Evolutionary conservation across 2,329 filamentous ascomycete genomes (phyloP).

Genomic region (Fusarium chuoi): DNA sequence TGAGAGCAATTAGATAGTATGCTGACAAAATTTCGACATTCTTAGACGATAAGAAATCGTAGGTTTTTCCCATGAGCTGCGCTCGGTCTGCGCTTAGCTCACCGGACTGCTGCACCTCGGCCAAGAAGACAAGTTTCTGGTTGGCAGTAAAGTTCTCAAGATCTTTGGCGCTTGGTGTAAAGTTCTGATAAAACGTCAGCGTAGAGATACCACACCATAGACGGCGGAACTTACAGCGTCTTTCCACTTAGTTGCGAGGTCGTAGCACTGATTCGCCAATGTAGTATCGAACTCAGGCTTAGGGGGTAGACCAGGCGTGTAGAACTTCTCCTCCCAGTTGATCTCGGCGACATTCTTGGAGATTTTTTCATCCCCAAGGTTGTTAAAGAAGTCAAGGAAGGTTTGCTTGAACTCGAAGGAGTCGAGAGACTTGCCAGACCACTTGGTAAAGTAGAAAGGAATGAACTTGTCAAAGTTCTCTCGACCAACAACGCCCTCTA

Average conservation of each 20-base stretch:
- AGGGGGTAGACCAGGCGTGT: slow-evolving; percentile 85
- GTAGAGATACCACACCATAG: slow-evolving; percentile 12
- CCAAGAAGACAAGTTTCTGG: slow-evolving; percentile 91
- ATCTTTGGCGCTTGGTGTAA: slow-evolving; percentile 74
- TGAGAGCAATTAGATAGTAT: slow-evolving; percentile 83
- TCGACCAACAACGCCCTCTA: slow-evolving; percentile 86
- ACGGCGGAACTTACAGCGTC: slow-evolving; percentile 57
- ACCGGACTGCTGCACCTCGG: slow-evolving; percentile 73
- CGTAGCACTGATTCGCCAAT: slow-evolving; percentile 86
- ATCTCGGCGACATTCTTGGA: slow-evolving; percentile 75
- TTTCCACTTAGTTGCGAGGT: slow-evolving; percentile 84
- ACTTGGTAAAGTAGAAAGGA: slow-evolving; percentile 90
- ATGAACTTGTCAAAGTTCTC: slow-evolving; percentile 96
- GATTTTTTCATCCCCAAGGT: slow-evolving; percentile 69
- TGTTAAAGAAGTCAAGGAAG: slow-evolving; percentile 84
- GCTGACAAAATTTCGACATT: slow-evolving; percentile 89
- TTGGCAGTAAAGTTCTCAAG: slow-evolving; percentile 82
- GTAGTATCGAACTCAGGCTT: slow-evolving; percentile 93
- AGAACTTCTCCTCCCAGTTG: slow-evolving; percentile 92
- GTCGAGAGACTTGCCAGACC: slow-evolving; percentile 86
- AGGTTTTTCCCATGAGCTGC: slow-evolving; percentile 77
- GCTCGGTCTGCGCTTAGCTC: slow-evolving; percentile 73
- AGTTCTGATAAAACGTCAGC: slow-evolving; percentile 56
- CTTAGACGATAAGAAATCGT: slow-evolving; percentile 77
- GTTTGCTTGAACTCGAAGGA: slow-evolving; percentile 94